phyloP scores from a whole-genome alignment of 164 flowering plant species.

The Vitis riparia region DNA sequence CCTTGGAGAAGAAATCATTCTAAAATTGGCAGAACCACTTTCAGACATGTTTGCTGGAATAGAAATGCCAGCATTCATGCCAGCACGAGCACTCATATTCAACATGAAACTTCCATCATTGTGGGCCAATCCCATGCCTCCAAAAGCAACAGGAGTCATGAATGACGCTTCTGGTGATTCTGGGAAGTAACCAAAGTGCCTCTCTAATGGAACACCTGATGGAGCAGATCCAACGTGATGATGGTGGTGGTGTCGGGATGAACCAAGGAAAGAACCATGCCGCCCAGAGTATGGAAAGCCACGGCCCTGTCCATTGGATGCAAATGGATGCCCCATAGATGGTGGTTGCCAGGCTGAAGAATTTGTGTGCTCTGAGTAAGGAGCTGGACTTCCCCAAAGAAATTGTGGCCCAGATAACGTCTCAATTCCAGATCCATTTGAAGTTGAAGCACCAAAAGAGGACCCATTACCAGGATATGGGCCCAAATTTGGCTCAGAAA shows the following conservation, averaged over 20 bases:
- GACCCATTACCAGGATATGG: conserved; percentile 48
- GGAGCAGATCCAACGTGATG: conserved; percentile 98
- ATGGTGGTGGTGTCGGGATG: conserved; percentile 37
- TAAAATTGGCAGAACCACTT: conserved; percentile 61
- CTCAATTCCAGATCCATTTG: conserved; percentile 60
- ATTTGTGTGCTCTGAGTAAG: conserved; percentile 46
- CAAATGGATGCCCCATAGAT: conserved; percentile 45
- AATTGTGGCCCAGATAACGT: conserved; percentile 86
- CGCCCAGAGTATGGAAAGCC: conserved; percentile 49
- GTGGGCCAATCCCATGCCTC: conserved; percentile 51
- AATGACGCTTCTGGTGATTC: conserved; percentile 71
- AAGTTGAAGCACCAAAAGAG: conserved; percentile 54
- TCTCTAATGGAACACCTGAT: conserved; percentile 66
- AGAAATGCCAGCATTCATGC: conserved; percentile 47
- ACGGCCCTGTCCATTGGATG: conserved; percentile 54
- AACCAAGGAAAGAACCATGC: conserved; percentile 43
- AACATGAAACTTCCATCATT: conserved; percentile 50
- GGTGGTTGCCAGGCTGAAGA: conserved; percentile 59
- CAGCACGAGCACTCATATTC: conserved; percentile 51
- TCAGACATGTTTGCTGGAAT: conserved; percentile 59
- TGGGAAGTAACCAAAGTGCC: conserved; percentile 65
- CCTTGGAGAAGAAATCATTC: conserved; percentile 70
- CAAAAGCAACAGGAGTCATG: conserved; percentile 44
- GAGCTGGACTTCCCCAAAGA: conserved; percentile 88
- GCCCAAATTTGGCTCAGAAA: conserved; percentile 58